Conservation (phyloP, 108 stramenopile species). For the Discostella stelligeroides region DNA sequence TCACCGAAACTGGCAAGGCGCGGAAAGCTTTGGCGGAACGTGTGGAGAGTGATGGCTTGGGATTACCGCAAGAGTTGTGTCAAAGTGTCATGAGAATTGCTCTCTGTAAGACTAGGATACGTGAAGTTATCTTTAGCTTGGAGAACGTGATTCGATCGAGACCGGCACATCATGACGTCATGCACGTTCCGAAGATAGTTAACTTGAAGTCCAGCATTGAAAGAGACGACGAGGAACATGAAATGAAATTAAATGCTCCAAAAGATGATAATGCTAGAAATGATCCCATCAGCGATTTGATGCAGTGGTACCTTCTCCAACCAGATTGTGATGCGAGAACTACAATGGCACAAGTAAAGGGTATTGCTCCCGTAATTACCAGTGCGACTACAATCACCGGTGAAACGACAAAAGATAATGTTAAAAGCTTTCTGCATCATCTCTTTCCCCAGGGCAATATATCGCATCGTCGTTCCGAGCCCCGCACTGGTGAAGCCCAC, state of each 20-base stretch:
- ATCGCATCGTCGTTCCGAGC: constrained; percentile 36
- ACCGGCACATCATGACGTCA: neutral
- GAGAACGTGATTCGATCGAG: constrained; percentile 36
- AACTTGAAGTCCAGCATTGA: neutral
- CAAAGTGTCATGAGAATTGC: constrained; percentile 64
- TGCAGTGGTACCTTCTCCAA: constrained; percentile 42
- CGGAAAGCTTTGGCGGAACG: constrained; percentile 45
- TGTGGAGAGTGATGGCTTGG: constrained; percentile 28
- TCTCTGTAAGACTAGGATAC: constrained; percentile 55
- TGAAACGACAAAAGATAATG: neutral
- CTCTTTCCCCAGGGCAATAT: constrained; percentile 52
- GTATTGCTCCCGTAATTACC: neutral
- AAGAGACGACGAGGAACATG: neutral
- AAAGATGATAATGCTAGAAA: neutral
- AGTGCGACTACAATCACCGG: constrained; percentile 2
- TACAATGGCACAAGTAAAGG: neutral
- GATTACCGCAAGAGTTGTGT: constrained; percentile 66
- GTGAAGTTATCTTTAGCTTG: constrained; percentile 50
- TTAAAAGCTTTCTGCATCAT: constrained; percentile 17
- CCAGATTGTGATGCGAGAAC: neutral
- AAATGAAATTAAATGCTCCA: neutral
- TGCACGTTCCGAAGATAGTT: neutral
- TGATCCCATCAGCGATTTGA: constrained; percentile 32
- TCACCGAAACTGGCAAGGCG: constrained; percentile 49
- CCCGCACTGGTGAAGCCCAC: constrained; percentile 46